Conservation (phyloP, 2,329 filamentous ascomycete genomes). For the Colletotrichum ledebouriae region DNA sequence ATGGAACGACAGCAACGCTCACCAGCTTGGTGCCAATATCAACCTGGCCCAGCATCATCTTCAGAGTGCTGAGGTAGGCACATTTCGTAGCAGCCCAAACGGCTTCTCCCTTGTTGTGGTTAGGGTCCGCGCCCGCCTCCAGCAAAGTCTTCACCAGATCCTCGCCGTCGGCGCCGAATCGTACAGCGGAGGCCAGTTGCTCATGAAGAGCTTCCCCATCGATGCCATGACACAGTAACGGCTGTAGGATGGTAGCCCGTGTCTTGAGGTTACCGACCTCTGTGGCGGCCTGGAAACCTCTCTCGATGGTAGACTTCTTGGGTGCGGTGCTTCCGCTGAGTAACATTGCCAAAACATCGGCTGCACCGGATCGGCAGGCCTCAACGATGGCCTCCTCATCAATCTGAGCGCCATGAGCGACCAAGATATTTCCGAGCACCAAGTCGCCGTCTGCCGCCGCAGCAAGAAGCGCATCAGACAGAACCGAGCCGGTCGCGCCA, state of each 20-base stretch:
- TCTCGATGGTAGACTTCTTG: constrained; percentile 59
- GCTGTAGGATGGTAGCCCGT: constrained; percentile 63
- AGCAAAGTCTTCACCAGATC: constrained; percentile 65
- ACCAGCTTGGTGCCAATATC: constrained; percentile 58
- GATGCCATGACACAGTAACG: constrained; percentile 65
- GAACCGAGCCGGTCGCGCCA: constrained; percentile 59
- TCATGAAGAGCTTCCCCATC: constrained; percentile 64
- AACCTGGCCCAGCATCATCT: constrained; percentile 64
- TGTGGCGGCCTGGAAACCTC: constrained; percentile 68
- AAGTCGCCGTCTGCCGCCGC: constrained; percentile 68
- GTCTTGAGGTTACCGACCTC: constrained; percentile 64
- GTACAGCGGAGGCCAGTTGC: constrained; percentile 66
- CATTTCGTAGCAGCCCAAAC: constrained; percentile 67
- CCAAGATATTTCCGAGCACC: constrained; percentile 63
- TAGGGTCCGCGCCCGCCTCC: constrained; percentile 60
- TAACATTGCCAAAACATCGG: constrained; percentile 64
- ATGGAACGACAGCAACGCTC: constrained; percentile 41
- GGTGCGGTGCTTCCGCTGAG: constrained; percentile 57
- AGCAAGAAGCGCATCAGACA: constrained; percentile 64
- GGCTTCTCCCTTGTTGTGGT: constrained; percentile 68
- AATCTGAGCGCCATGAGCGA: constrained; percentile 65
- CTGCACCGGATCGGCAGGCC: constrained; percentile 65
- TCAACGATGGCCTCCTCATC: constrained; percentile 68
- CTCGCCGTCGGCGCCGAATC: constrained; percentile 63
- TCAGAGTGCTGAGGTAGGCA: constrained; percentile 63